Conservation (phyloP, 1,284 basidiomycete species). For the Leccinum pachyderme region DNA sequence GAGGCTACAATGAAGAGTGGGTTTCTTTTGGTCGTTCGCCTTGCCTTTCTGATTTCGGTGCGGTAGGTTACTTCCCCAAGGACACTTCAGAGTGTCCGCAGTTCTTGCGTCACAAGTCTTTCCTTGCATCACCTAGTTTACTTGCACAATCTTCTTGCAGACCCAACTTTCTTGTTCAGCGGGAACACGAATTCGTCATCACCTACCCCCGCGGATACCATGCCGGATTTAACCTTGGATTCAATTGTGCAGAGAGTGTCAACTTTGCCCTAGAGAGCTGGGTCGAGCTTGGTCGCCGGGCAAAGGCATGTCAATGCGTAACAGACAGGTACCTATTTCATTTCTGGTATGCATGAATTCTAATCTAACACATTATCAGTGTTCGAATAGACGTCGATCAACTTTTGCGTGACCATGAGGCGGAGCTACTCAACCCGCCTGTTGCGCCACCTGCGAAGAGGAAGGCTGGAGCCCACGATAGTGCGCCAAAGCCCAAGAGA, state of each 20-base stretch:
- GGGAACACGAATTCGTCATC: conserved; percentile 91
- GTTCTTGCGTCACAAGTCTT: conserved; percentile 96
- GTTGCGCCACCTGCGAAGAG: conserved; percentile 36
- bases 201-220: conserved; percentile 96
- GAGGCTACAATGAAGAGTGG: conserved; percentile 81
- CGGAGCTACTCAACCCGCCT: conserved; percentile 36
- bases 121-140: conserved; percentile 86
- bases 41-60: conserved; percentile 1
- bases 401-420: conserved; percentile 62
- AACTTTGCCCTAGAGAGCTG: conserved; percentile 97
- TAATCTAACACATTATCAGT: conserved; percentile 41
- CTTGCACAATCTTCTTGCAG: conserved; percentile 80
- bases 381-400: conserved; percentile 91
- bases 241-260: conserved; percentile 97
- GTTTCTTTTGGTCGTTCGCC: conserved; percentile 14
- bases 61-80: conserved; percentile 79
- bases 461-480: conserved; percentile 32
- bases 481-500: conserved; percentile 37
- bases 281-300: conserved; percentile 85
- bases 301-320: conserved; percentile 82
- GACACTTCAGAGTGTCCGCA: conserved; percentile 85
- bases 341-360: neutral
- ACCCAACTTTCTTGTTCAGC: conserved; percentile 88
- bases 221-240: conserved; percentile 94
- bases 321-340: conserved; percentile 61